phyloP scores from a whole-genome alignment of 176 grass and related monocot genomes.

The Tillandsia leiboldiana region DNA sequence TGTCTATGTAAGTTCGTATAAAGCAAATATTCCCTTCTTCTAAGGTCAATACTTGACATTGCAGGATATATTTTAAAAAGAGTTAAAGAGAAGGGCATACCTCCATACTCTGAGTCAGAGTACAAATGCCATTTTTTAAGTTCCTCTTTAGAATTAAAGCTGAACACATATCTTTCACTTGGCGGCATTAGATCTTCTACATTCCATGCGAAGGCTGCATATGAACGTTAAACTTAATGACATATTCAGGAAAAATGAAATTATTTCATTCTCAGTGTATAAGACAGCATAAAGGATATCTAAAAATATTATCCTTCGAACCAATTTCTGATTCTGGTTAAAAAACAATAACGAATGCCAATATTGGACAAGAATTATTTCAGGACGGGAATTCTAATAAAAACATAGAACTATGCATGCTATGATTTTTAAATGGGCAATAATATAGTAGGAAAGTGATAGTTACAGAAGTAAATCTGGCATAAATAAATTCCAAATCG shows the following conservation, averaged over 20 bases:
- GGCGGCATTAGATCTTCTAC: slow-evolving; percentile 79
- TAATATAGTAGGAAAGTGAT: no score
- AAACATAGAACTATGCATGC: no score
- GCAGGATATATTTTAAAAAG: neutral
- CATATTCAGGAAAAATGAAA: slow-evolving; percentile 1
- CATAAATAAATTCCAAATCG: no score
- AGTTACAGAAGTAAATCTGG: no score
- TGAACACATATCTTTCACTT: slow-evolving; percentile 70
- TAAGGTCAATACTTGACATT: no score
- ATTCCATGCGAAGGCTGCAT: slow-evolving; percentile 53
- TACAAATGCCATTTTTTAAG: slow-evolving; percentile 89
- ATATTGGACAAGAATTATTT: no score
- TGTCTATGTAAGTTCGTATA: neutral
- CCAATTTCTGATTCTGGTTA: neutral
- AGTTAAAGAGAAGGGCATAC: slow-evolving; percentile 26
- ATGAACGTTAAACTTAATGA: slow-evolving; percentile 3
- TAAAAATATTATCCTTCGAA: neutral
- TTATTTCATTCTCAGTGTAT: neutral
- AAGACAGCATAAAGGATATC: neutral
- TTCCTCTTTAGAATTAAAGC: slow-evolving; percentile 74
- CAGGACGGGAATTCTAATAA: no score
- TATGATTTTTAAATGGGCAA: no score
- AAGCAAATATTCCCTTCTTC: neutral
- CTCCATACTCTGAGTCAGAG: slow-evolving; percentile 86
- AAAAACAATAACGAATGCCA: neutral